Base-by-base conservation (phyloP, 2,329 filamentous ascomycete genomes). In the Rhytidhysteron rufulum region DNA sequence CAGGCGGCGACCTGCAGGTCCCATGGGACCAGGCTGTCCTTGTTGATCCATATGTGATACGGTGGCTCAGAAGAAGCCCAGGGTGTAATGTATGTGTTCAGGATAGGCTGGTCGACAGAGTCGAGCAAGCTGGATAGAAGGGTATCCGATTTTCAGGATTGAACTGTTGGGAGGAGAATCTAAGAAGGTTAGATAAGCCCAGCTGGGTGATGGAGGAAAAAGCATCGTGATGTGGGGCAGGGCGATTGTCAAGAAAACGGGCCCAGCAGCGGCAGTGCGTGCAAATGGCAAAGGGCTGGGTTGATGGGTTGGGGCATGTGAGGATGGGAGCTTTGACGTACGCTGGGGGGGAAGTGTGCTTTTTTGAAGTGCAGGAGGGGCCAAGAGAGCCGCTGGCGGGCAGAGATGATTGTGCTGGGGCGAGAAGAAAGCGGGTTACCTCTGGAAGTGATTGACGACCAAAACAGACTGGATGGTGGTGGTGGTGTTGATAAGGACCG, bases 1-100 rank as follows among this genome's bases (percentile, higher is more conserved):
- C 67, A 97, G 81, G 67, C 90, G 85, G 65, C 91, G 89, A 63
- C 89, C 89, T 65, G 84, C 72, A 60, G 88, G 87, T 56, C 88
- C 89, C 60, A 70, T 67, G 34, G 69, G 67, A 46, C 63, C 66
- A 41, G 56, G 61, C 65, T 75, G 72, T 57, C 78, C 78, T 68
- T 83, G 67, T 54, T 70, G 70, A 54, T 72, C 69, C 69, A 72
- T 72, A 25, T 45, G 54, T 44, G 45, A 51, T 53, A 53, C 42
- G 34, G 43, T 48, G 42, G 43, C 43, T 45, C 49, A 54, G 47
- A 51, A 53, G 43, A 49, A 47, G 49, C 40, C 36, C 48, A 50
- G 47, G 46, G 41, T 39, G 39, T 40, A 42, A 37, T 51, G 40
- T 41, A 42, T 52, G 49, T 52, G 49, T 47, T 40, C 54, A 37